A percentile compares a stretch with the other conserved stretches of the same genome.
phyloP scores from a whole-genome alignment of 805 yeast genomes.

The Sugiyamaella smithiae region DNA sequence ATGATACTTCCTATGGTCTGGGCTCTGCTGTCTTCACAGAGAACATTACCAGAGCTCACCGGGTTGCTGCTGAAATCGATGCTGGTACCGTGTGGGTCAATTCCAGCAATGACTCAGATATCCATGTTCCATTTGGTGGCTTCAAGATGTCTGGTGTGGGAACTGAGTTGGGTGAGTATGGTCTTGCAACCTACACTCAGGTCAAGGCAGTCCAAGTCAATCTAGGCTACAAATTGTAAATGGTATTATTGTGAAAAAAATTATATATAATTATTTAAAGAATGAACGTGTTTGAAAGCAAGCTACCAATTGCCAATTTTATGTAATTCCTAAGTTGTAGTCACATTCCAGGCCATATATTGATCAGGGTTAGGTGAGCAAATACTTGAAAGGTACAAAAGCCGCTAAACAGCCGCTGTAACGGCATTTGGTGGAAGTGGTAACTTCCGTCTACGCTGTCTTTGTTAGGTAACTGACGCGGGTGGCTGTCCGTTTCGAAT shows the following conservation, averaged over 20 bases:
- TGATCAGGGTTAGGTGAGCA: too few relatives aligned
- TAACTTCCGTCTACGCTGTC: constrained; percentile 3
- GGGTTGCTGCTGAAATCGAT: constrained; percentile 67
- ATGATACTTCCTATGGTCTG: constrained; percentile 73
- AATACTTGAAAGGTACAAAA: constrained; percentile 2
- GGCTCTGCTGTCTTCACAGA: constrained; percentile 81
- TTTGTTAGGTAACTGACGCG: constrained; percentile 13
- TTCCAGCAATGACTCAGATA: constrained; percentile 86
- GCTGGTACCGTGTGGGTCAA: constrained; percentile 94
- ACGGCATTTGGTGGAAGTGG: constrained; percentile 27
- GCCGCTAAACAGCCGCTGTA: constrained; percentile 21
- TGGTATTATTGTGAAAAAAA: too few relatives aligned
- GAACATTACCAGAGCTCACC: constrained; percentile 69
- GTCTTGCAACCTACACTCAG: constrained; percentile 81
- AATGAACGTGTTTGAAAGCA: too few relatives aligned
- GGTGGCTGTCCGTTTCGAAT: constrained; percentile 32
- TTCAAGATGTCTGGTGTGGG: constrained; percentile 89
- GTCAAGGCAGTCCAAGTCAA: constrained; percentile 66
- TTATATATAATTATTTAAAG: too few relatives aligned
- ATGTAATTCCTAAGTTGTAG: too few relatives aligned
- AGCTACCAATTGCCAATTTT: too few relatives aligned
- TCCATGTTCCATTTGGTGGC: constrained; percentile 89
- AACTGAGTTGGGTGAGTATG: constrained; percentile 88
- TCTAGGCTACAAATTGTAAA: constrained; percentile 20
- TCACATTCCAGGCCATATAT: too few relatives aligned